phyloP scores from a whole-genome alignment of 805 yeast genomes.

The Lipomyces lipofer region DNA sequence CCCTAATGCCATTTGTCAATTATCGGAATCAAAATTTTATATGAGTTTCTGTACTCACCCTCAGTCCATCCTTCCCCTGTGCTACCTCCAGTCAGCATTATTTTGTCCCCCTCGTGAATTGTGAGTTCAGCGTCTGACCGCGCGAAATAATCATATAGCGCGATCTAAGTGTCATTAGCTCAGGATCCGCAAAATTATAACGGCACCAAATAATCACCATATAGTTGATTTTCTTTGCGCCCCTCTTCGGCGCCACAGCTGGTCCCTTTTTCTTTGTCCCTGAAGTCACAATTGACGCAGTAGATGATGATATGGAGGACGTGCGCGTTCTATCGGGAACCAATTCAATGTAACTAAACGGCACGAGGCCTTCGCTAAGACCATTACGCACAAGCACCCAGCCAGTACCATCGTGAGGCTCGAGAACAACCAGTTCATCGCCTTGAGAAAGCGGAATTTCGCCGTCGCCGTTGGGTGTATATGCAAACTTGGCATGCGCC shows the following conservation, averaged over 20 bases:
- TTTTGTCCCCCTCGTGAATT: constrained; percentile 69
- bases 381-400: constrained; percentile 74
- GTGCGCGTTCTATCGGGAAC: constrained; percentile 24
- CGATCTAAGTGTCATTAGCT: constrained; percentile 45
- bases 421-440: constrained; percentile 58
- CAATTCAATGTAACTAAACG: constrained; percentile 69
- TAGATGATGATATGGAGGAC: constrained; percentile 29
- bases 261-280: constrained; percentile 65
- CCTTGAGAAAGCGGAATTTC: constrained; percentile 66
- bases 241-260: constrained; percentile 75
- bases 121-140: constrained; percentile 78
- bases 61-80: constrained; percentile 93
- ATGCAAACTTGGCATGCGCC: constrained; percentile 63
- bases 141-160: constrained; percentile 73
- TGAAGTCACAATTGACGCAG: constrained; percentile 21
- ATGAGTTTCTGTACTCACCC: constrained; percentile 48
- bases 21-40: neutral
- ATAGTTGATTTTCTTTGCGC: constrained; percentile 63
- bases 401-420: constrained; percentile 84
- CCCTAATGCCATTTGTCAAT: constrained; percentile 1
- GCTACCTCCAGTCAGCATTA: constrained; percentile 62
- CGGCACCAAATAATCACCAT: constrained; percentile 35
- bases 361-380: constrained; percentile 73
- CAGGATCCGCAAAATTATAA: too few relatives aligned
- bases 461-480: constrained; percentile 69